Conservation (phyloP, 805 yeast species). For the Kodamaea neixiangensis region DNA sequence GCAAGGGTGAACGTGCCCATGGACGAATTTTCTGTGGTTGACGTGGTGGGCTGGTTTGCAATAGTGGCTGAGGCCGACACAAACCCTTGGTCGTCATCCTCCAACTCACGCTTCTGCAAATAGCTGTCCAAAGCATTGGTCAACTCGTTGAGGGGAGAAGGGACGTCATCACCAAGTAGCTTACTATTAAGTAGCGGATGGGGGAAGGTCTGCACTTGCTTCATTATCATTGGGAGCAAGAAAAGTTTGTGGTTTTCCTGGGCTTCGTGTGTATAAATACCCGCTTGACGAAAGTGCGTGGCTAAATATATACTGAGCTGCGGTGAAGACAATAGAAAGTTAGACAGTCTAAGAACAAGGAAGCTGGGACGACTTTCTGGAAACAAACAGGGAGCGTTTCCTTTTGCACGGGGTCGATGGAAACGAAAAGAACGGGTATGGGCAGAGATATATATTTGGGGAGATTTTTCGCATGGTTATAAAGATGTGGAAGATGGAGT, state of each 20-base stretch:
- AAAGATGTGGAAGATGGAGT: background rate
- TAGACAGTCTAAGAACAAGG: background rate
- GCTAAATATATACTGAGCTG: too few species aligned
- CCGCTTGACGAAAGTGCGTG: background rate
- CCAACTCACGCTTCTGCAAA: background rate
- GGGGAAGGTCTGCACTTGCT: slow-evolving; percentile 2
- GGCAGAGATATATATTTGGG: background rate
- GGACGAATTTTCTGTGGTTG: slow-evolving; percentile 3
- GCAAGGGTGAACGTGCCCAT: slow-evolving; percentile 9
- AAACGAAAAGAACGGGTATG: background rate
- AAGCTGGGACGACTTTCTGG: too few species aligned
- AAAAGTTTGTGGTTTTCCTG: background rate
- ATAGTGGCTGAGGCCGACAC: background rate
- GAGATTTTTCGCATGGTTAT: background rate
- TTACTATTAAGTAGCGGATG: slow-evolving; percentile 1
- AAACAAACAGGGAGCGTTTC: too few species aligned
- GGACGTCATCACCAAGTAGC: background rate
- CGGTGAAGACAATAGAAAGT: background rate
- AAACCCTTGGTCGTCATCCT: background rate
- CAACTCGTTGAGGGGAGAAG: slow-evolving; percentile 4
- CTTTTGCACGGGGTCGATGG: too few species aligned
- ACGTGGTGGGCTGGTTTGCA: background rate
- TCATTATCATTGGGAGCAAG: background rate
- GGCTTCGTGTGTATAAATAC: background rate
- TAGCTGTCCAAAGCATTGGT: background rate